Percentiles rank a stretch among this genome's conserved stretches.
Evolutionary conservation across 352 stramenopile genomes (phyloP).

Genomic region (Globisporangium cylindrosporum): DNA sequence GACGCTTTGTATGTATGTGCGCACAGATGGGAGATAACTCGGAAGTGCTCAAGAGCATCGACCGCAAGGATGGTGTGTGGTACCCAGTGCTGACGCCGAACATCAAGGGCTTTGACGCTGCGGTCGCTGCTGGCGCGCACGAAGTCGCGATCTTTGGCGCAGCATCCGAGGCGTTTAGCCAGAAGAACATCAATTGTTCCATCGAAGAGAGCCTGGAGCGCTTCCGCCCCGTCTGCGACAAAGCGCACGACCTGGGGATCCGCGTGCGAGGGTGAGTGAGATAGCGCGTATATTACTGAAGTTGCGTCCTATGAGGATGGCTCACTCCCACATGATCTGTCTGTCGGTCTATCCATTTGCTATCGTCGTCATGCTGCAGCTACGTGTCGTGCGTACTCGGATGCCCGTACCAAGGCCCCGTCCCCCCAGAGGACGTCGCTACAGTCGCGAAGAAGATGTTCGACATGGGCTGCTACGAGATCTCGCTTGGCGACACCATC

Average conservation of each 20-base stretch:
- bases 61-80: slow-evolving; percentile 66
- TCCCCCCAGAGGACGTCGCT: slow-evolving; percentile 83
- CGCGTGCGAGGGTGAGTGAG: slow-evolving; percentile 81
- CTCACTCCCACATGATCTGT: not conserved
- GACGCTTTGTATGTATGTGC: not conserved
- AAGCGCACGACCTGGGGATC: slow-evolving; percentile 73
- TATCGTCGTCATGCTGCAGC: slow-evolving; percentile 21
- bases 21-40: slow-evolving; percentile 91
- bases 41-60: slow-evolving; percentile 87
- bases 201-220: slow-evolving; percentile 94
- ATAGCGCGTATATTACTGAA: not conserved
- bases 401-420: slow-evolving; percentile 93
- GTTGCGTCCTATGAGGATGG: not conserved
- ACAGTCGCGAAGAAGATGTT: slow-evolving; percentile 79
- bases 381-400: slow-evolving; percentile 97
- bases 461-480: slow-evolving; percentile 95
- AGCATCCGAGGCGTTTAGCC: slow-evolving; percentile 94
- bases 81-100: slow-evolving; percentile 95
- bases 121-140: slow-evolving; percentile 76
- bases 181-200: slow-evolving; percentile 97
- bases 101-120: slow-evolving; percentile 89
- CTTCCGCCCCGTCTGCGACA: slow-evolving; percentile 88
- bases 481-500: slow-evolving; percentile 94
- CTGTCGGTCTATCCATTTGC: not conserved
- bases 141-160: slow-evolving; percentile 96